Base-by-base conservation (phyloP, 2,329 filamentous ascomycete genomes). In the Zasmidium angulare region DNA sequence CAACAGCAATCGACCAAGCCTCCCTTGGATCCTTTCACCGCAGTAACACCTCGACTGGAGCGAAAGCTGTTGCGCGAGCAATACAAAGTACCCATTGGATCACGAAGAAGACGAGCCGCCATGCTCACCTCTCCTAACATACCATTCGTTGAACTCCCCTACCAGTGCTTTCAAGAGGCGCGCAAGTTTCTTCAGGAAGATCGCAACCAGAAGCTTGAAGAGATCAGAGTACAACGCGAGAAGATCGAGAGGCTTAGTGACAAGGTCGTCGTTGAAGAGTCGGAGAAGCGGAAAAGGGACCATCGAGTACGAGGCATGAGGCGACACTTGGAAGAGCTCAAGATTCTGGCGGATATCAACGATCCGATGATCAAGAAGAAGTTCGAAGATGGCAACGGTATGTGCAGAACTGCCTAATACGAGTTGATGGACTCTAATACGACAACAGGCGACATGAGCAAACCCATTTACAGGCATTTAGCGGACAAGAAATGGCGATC, bases 141-240 rank as follows among this genome's bases (percentile, higher is more conserved):
- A 52, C 91, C 93, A 23, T 97, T 99, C 73, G 91, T 96, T 79
- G 89, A 93, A 73, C 81, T 99, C 66, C 95, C 95, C 19, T 99
- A 96, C 79, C 93, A 98, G 82, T 95, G 91, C 77, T 99, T 98
- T 80, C 95, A 99, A 78, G 93, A 97, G 79, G 95, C 95, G 46
- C 86, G 93, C 63, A 90, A 91, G 74, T 78, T 98, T 51, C 80
- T 99, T 57, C 82, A 86, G 55, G 85, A 85, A 56, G 95, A 99
- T 74, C 86, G 93, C 46, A 81, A 87, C 65, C 85, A 93, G 77
- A 98, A 96, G 79, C 69, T 98, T 53, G 79, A 82, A 61, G 81
- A 87, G 70, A 93, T 99, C 59, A 78, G 84, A 53, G 81, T 76
- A 24, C 86, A 91, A 75, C 78, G 87, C 53, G 81, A 81, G 60